Conservation (phyloP, 2,329 filamentous ascomycete genomes). For the Niveomyces coronatus region DNA sequence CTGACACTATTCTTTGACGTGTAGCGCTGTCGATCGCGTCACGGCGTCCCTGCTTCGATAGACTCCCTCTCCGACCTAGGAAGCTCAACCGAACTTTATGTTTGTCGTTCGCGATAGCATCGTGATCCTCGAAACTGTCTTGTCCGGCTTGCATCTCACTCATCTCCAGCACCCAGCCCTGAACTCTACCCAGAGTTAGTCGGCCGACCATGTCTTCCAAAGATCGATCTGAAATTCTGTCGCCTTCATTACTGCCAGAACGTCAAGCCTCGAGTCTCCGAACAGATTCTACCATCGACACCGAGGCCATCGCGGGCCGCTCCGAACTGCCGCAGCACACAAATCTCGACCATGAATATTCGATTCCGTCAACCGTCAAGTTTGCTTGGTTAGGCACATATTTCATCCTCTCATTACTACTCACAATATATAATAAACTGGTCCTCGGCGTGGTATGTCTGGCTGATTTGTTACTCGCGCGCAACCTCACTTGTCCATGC, state of each 20-base stretch:
- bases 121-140: no score
- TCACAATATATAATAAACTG: conserved; percentile 51
- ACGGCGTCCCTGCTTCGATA: no score
- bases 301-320: conserved; percentile 22
- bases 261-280: background rate
- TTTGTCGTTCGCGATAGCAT: no score
- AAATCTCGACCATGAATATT: conserved; percentile 35
- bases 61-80: no score
- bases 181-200: no score
- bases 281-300: conserved; percentile 17
- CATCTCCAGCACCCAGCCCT: no score
- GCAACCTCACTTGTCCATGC: background rate
- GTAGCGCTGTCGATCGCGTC: no score
- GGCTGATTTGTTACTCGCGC: background rate
- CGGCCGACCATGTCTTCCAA: conserved; percentile 24
- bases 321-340: conserved; percentile 20
- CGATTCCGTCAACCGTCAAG: conserved; percentile 33
- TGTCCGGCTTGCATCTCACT: no score
- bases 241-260: conserved; percentile 17
- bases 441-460: conserved; percentile 39
- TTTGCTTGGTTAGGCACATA: conserved; percentile 41
- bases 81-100: no score
- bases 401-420: conserved; percentile 35
- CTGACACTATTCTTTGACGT: no score
- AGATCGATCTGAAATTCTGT: conserved; percentile 21